Conservation (phyloP, 345 rosid genomes). For the Camelina sativa region DNA sequence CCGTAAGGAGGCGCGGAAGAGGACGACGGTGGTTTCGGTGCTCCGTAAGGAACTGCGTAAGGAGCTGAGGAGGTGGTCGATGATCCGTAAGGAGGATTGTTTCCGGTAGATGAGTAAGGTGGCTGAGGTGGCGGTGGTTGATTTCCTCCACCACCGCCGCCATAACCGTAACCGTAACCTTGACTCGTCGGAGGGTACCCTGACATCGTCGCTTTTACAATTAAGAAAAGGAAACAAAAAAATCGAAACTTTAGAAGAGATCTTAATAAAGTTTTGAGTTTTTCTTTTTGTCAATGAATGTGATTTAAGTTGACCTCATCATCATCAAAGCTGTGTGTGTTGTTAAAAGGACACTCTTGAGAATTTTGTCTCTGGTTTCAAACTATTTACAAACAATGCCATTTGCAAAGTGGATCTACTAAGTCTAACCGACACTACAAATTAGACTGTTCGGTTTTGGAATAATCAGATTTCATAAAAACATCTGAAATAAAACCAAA, state of each 20-base stretch:
- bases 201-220: constrained; percentile 32
- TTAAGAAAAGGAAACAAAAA: not conserved
- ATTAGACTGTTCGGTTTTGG: not conserved
- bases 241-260: not conserved
- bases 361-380: constrained; percentile 3
- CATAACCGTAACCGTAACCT: constrained; percentile 61
- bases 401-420: constrained; percentile 4
- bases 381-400: constrained; percentile 28
- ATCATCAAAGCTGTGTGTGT: not conserved
- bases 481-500: not conserved
- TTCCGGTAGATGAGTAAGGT: constrained; percentile 44
- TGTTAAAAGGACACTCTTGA: constrained; percentile 14
- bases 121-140: constrained; percentile 44
- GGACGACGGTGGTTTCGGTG: constrained; percentile 43
- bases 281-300: not conserved
- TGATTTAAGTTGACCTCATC: constrained; percentile 30
- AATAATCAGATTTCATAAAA: not conserved
- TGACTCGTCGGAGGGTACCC: constrained; percentile 53
- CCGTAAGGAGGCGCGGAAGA: constrained; percentile 36
- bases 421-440: constrained; percentile 25
- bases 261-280: not conserved
- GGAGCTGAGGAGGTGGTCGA: constrained; percentile 44
- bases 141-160: constrained; percentile 55
- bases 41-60: constrained; percentile 47
- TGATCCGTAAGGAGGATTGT: constrained; percentile 39